Evolutionary conservation across 2,329 filamentous ascomycete genomes (phyloP).

Genomic region (Ustulina deusta): DNA sequence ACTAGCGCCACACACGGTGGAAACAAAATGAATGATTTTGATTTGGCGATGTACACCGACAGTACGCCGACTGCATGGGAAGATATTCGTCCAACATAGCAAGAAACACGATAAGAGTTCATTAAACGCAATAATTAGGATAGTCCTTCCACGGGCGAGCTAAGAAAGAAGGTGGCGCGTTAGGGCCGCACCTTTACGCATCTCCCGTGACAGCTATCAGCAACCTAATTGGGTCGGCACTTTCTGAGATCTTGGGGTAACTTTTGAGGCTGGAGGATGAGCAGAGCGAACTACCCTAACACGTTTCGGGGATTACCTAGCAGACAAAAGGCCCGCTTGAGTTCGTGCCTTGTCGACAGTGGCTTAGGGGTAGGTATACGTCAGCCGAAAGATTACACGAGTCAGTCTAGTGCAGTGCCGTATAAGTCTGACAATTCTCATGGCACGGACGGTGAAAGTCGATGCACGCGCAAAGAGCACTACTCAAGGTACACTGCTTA

Average conservation of each 20-base stretch:
- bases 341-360: slow-evolving; percentile 15
- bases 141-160: slow-evolving; percentile 10
- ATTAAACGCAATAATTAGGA: slow-evolving; percentile 2
- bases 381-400: slow-evolving; percentile 30
- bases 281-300: slow-evolving; percentile 6
- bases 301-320: slow-evolving; percentile 3
- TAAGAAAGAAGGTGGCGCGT: slow-evolving; percentile 1
- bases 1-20: neutral
- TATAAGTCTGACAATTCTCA: slow-evolving; percentile 11
- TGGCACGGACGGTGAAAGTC: slow-evolving; percentile 15
- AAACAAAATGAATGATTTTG: neutral
- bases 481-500: neutral
- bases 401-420: neutral
- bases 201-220: slow-evolving; percentile 17
- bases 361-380: slow-evolving; percentile 27
- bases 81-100: neutral
- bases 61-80: neutral
- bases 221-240: slow-evolving; percentile 12
- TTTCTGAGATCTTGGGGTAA: slow-evolving; percentile 18
- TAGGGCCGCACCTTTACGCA: slow-evolving; percentile 12
- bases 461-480: slow-evolving; percentile 11
- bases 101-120: neutral
- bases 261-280: slow-evolving; percentile 29
- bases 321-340: slow-evolving; percentile 9
- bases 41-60: neutral